phyloP scores from a whole-genome alignment of 306 rosid genomes.

The Macrotyloma uniflorum region DNA sequence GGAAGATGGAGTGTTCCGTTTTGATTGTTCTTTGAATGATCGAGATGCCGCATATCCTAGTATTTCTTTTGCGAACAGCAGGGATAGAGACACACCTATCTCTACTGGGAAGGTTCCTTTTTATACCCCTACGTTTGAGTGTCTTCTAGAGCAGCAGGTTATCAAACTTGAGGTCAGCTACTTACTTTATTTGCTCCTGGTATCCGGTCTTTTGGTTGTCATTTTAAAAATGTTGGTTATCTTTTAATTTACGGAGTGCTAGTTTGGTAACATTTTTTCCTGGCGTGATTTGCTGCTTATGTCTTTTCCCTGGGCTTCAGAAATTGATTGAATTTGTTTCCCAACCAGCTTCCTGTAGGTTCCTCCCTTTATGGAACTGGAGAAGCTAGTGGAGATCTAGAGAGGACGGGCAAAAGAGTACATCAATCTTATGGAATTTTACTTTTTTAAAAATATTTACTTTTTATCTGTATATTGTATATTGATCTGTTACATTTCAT shows the following conservation, averaged over 20 bases:
- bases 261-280: neutral
- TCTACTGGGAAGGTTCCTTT: constrained; percentile 55
- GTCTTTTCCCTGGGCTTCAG: neutral
- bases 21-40: constrained; percentile 77
- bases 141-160: constrained; percentile 65
- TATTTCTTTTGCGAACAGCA: constrained; percentile 63
- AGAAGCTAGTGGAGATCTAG: constrained; percentile 89
- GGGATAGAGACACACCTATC: constrained; percentile 63
- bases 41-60: constrained; percentile 78
- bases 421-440: constrained; percentile 17
- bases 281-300: constrained; percentile 1
- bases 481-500: constrained; percentile 31
- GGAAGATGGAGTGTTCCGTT: constrained; percentile 83
- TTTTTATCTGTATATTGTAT: neutral
- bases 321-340: constrained; percentile 36
- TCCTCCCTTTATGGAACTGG: constrained; percentile 92
- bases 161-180: constrained; percentile 75
- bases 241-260: neutral
- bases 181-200: constrained; percentile 7
- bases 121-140: constrained; percentile 63
- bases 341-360: constrained; percentile 71
- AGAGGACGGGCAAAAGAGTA: constrained; percentile 88
- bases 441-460: neutral
- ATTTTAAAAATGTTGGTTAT: constrained; percentile 6
- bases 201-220: constrained; percentile 3